These are phyloP conservation scores for Stachybotrys chlorohalonatus DNA, from an alignment of 2,329 filamentous ascomycete species.

Conservation along the genomic window DNA sequence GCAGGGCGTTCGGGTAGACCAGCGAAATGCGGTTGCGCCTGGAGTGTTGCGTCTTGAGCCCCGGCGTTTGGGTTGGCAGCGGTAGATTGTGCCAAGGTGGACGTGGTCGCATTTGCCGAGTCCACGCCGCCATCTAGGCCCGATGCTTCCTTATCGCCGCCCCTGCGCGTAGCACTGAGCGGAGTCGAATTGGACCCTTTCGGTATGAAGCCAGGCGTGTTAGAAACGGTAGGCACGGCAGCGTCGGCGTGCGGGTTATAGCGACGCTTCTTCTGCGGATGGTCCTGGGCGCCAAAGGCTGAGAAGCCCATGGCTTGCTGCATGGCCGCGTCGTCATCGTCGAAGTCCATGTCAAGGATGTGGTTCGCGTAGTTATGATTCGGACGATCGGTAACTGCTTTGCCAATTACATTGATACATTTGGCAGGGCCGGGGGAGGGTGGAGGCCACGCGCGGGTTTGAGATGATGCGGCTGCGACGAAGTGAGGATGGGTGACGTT, in stretches of 20 bases:
- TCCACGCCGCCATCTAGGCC: too few relatives aligned
- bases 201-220: constrained; percentile 14
- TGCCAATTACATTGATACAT: too few relatives aligned
- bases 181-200: constrained; percentile 29
- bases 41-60: not conserved
- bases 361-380: too few relatives aligned
- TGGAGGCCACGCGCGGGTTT: too few relatives aligned
- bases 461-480: too few relatives aligned
- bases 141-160: too few relatives aligned
- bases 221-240: constrained; percentile 13
- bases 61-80: not conserved
- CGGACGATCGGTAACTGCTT: too few relatives aligned
- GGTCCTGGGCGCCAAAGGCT: constrained; percentile 51
- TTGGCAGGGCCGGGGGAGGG: too few relatives aligned
- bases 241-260: constrained; percentile 50
- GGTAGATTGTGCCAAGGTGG: not conserved
- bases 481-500: not conserved
- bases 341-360: constrained; percentile 6
- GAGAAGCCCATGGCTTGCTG: constrained; percentile 66
- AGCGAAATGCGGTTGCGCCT: constrained; percentile 20
- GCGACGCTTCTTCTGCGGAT: constrained; percentile 55
- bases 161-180: constrained; percentile 13
- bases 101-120: too few relatives aligned
- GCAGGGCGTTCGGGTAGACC: constrained; percentile 23
- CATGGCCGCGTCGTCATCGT: constrained; percentile 41